phyloP scores from a whole-genome alignment of 805 yeast genomes.

The Tetrapisispora arboricola region DNA sequence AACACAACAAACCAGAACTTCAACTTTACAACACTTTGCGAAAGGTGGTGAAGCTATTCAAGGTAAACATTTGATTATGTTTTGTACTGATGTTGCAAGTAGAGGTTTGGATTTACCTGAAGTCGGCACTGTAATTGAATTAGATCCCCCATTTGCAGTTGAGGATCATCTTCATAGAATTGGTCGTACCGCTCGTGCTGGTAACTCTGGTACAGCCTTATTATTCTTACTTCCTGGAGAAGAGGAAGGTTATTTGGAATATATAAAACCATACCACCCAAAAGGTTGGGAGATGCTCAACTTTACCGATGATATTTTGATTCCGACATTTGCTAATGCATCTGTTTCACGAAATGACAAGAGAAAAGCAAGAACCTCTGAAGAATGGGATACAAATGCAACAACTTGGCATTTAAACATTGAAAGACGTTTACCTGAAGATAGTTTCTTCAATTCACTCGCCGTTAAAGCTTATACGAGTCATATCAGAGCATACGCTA shows the following conservation, averaged over 20 bases:
- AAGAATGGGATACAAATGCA: slow-evolving; percentile 84
- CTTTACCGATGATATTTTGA: slow-evolving; percentile 37
- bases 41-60: slow-evolving; percentile 32
- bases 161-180: slow-evolving; percentile 95
- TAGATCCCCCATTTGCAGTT: slow-evolving; percentile 88
- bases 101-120: slow-evolving; percentile 90
- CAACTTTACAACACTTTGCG: slow-evolving; percentile 58
- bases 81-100: slow-evolving; percentile 97
- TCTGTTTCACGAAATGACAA: slow-evolving; percentile 29
- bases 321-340: slow-evolving; percentile 27
- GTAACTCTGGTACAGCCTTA: slow-evolving; percentile 66
- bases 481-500: slow-evolving; percentile 91
- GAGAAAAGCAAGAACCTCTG: slow-evolving; percentile 22
- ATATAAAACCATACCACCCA: slow-evolving; percentile 48
- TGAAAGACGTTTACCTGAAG: slow-evolving; percentile 80
- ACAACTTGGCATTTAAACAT: slow-evolving; percentile 91
- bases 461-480: slow-evolving; percentile 81
- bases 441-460: slow-evolving; percentile 42
- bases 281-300: slow-evolving; percentile 40
- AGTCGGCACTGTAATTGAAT: slow-evolving; percentile 78
- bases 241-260: slow-evolving; percentile 75
- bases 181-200: slow-evolving; percentile 98
- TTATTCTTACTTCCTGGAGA: slow-evolving; percentile 79
- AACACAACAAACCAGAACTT: slow-evolving; percentile 70
- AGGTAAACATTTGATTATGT: slow-evolving; percentile 52